Evolutionary conservation across 495 filamentous ascomycete genomes (phyloP).

Genomic region (Glonium stellatum): DNA sequence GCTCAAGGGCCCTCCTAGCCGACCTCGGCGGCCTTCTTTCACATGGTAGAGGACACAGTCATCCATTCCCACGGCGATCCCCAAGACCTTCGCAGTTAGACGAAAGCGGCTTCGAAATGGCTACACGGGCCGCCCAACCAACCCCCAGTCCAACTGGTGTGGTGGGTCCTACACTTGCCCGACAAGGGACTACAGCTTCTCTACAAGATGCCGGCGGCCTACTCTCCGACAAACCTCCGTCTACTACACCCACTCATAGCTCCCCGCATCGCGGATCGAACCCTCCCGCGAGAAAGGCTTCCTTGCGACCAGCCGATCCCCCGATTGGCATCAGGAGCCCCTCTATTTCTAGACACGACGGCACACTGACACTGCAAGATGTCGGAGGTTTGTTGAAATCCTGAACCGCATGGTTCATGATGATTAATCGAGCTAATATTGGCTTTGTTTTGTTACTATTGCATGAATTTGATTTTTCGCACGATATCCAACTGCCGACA

Average conservation of each 20-base stretch:
- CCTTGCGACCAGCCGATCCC: background rate
- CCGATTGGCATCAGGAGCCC: background rate
- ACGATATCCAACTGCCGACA: conserved; percentile 1
- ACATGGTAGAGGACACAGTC: conserved; percentile 11
- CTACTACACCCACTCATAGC: background rate
- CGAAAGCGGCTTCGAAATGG: conserved; percentile 17
- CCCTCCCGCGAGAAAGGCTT: background rate
- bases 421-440: background rate
- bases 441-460: background rate
- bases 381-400: conserved; percentile 14
- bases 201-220: conserved; percentile 26
- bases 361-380: conserved; percentile 18
- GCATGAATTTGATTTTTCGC: conserved; percentile 1
- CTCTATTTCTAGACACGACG: conserved; percentile 2
- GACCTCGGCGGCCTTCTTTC: conserved; percentile 28
- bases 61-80: conserved; percentile 9
- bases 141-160: conserved; percentile 12
- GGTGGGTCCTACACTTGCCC: conserved; percentile 20
- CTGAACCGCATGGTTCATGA: background rate
- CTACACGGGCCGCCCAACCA: conserved; percentile 9
- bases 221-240: conserved; percentile 3
- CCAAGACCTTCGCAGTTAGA: conserved; percentile 23
- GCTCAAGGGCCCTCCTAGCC: conserved; percentile 27
- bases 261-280: background rate
- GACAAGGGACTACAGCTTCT: conserved; percentile 15